Conservation (phyloP, 768 basidiomycete genomes). For the Lactifluus volemus region DNA sequence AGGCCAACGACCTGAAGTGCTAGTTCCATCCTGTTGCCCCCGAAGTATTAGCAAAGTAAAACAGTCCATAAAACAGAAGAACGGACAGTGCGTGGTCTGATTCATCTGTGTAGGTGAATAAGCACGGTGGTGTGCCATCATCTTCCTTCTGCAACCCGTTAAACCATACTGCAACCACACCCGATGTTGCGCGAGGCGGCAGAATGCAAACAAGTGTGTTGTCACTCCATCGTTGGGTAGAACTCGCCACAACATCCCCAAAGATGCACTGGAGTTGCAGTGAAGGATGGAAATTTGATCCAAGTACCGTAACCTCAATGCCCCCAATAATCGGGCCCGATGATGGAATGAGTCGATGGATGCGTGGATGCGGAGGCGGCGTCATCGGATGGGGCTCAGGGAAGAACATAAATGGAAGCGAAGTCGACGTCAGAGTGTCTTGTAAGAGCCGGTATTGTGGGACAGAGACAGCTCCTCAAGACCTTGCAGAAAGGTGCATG, state of each 20-base stretch:
- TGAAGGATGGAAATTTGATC: constrained; percentile 78
- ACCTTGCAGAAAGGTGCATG: constrained; percentile 34
- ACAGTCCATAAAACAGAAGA: neutral
- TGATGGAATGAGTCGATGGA: constrained; percentile 79
- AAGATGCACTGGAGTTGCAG: constrained; percentile 73
- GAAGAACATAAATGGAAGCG: constrained; percentile 40
- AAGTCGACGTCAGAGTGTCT: constrained; percentile 13
- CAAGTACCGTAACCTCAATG: constrained; percentile 89
- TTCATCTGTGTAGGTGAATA: constrained; percentile 89
- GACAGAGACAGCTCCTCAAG: constrained; percentile 30
- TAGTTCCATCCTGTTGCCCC: constrained; percentile 71
- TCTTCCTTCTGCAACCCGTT: constrained; percentile 61
- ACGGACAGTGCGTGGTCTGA: constrained; percentile 82
- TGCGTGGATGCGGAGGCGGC: constrained; percentile 54
- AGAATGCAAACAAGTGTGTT: constrained; percentile 88
- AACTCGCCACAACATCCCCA: constrained; percentile 72
- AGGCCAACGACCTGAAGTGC: constrained; percentile 91
- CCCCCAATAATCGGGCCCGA: constrained; percentile 86
- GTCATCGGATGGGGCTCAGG: constrained; percentile 40
- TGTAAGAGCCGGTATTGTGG: constrained; percentile 8
- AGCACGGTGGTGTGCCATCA: constrained; percentile 43
- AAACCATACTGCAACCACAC: constrained; percentile 86
- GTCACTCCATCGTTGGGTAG: constrained; percentile 86
- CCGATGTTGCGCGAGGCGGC: constrained; percentile 73
- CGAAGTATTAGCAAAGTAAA: constrained; percentile 10